Conservation (phyloP, 331 rosid genomes). For the Arachis monticola region DNA sequence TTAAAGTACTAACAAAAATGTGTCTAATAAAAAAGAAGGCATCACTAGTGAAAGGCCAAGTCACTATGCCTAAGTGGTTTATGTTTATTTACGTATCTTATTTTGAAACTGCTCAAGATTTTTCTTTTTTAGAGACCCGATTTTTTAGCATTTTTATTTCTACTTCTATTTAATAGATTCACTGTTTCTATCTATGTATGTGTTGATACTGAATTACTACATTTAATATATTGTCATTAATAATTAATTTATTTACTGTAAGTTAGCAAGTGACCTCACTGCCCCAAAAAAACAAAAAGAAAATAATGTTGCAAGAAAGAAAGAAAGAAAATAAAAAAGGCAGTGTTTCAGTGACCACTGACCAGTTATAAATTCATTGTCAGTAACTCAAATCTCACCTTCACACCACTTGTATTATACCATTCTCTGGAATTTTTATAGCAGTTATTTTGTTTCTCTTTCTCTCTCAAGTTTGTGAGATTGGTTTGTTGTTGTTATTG, state of each 20-base stretch:
- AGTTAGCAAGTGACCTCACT: slow-evolving; percentile 26
- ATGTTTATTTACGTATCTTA: background rate
- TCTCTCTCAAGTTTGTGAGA: slow-evolving; percentile 18
- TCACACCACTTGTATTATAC: slow-evolving; percentile 37
- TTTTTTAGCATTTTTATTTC: background rate
- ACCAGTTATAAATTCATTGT: slow-evolving; percentile 66
- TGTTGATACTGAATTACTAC: background rate
- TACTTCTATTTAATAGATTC: background rate
- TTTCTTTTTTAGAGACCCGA: background rate
- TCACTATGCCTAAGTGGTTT: background rate
- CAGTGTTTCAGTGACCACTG: slow-evolving; percentile 33
- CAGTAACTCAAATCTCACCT: slow-evolving; percentile 67
- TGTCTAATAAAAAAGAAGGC: background rate
- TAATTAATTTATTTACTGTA: slow-evolving; percentile 24
- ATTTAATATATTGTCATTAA: background rate
- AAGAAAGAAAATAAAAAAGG: slow-evolving; percentile 23
- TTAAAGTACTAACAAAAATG: background rate
- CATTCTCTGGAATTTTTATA: background rate
- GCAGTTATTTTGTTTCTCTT: background rate
- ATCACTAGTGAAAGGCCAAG: slow-evolving; percentile 17
- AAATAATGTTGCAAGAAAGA: slow-evolving; percentile 19
- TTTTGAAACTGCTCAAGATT: background rate
- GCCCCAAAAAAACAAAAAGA: background rate
- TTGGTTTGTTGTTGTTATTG: background rate
- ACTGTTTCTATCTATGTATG: background rate